Evolutionary conservation across 352 stramenopile genomes (phyloP).

Genomic region (Blastocystis sp.): DNA sequence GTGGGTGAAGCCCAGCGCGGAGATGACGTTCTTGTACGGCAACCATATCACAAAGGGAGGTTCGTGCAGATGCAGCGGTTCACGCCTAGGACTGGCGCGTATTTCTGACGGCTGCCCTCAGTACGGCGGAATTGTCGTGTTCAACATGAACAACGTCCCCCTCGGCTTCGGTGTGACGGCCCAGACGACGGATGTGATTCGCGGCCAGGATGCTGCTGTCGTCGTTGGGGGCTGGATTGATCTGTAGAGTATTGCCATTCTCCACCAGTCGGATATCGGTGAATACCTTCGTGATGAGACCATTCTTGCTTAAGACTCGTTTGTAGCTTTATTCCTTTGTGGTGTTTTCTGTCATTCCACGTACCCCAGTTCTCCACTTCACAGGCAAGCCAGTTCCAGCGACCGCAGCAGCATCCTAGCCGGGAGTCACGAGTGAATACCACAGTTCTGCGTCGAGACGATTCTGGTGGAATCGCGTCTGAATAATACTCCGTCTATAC

Average conservation of each 20-base stretch:
- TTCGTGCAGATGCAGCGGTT: background rate
- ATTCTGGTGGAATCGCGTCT: too few relatives aligned
- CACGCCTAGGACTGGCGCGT: conserved; percentile 82
- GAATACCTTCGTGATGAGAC: conserved; percentile 94
- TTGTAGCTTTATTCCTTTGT: conserved; percentile 8
- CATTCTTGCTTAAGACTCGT: conserved; percentile 66
- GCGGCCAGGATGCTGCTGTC: conserved; percentile 75
- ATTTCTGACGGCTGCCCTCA: conserved; percentile 96
- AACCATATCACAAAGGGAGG: conserved; percentile 95
- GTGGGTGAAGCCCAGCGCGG: conserved; percentile 97
- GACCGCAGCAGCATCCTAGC: too few relatives aligned
- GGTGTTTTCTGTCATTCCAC: background rate
- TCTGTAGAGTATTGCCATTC: conserved; percentile 84
- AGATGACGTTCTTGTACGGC: conserved; percentile 99
- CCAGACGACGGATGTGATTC: conserved; percentile 88
- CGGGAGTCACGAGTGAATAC: too few relatives aligned
- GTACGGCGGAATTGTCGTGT: conserved; percentile 96
- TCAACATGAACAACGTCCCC: conserved; percentile 95
- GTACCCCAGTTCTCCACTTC: background rate
- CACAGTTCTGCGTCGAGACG: too few relatives aligned
- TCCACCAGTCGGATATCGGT: conserved; percentile 97
- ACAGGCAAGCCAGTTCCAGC: background rate
- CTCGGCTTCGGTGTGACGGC: conserved; percentile 94
- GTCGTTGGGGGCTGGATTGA: conserved; percentile 78
- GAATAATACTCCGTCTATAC: too few relatives aligned